Evolutionary conservation across 371 early-diverging fungal species (phyloP).

Genomic region (Scutellospora calospora): DNA sequence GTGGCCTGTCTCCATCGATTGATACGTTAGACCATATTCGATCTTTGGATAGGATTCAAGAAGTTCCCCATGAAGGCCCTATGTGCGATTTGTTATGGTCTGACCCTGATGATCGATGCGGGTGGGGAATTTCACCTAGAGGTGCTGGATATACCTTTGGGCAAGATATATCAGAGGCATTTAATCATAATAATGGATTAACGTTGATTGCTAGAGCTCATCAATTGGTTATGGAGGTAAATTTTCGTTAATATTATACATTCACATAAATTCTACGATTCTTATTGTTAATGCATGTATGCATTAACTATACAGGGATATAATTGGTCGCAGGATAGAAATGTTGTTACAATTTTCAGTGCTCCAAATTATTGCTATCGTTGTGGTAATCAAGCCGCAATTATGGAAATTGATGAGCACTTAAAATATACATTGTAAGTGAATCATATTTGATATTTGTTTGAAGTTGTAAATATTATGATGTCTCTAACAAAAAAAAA

Average conservation of each 20-base stretch:
- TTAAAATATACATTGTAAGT: constrained; percentile 93
- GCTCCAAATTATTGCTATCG: constrained; percentile 99
- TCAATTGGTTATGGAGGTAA: constrained; percentile 98
- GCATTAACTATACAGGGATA: constrained; percentile 15
- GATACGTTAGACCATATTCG: constrained; percentile 98
- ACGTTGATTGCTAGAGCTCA: constrained; percentile 98
- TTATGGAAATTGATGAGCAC: constrained; percentile 97
- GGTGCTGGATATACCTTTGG: constrained; percentile 99
- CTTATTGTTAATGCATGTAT: not conserved
- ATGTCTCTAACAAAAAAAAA: not conserved
- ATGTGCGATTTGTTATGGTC: constrained; percentile 97
- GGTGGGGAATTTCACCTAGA: constrained; percentile 99
- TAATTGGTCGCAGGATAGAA: constrained; percentile 91
- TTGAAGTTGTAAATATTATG: not conserved
- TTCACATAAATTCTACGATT: not conserved
- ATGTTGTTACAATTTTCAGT: constrained; percentile 99
- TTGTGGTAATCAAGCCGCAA: constrained; percentile 89
- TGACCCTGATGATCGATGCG: constrained; percentile 95
- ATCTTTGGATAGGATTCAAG: constrained; percentile 95
- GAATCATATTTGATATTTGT: not conserved
- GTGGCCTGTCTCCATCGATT: constrained; percentile 98
- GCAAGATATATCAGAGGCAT: constrained; percentile 92
- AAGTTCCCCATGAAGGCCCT: constrained; percentile 99
- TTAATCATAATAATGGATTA: constrained; percentile 97
- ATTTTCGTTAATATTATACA: constrained; percentile 4